A percentile compares a stretch with the other conserved stretches of the same genome.
phyloP scores from a whole-genome alignment of 306 rosid genomes.

The Fragaria vesca region DNA sequence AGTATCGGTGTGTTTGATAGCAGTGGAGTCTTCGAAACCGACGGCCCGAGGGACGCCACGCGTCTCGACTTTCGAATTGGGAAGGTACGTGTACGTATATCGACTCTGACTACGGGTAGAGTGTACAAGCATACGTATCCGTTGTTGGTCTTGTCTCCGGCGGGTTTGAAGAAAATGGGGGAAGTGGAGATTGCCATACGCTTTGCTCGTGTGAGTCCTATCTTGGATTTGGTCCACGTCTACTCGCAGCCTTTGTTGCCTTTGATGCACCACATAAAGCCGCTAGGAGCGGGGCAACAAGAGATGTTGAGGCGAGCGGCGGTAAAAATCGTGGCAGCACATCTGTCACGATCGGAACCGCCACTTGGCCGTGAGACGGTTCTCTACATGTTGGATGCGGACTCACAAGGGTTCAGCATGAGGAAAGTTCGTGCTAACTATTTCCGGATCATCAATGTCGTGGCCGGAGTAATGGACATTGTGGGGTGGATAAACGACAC shows the following conservation, averaged over 20 bases:
- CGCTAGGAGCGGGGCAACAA: conserved; percentile 68
- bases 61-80: conserved; percentile 63
- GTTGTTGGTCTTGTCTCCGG: conserved; percentile 40
- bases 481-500: conserved; percentile 68
- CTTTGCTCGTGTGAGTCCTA: conserved; percentile 46
- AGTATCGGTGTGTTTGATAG: conserved; percentile 74
- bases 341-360: conserved; percentile 73
- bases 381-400: conserved; percentile 69
- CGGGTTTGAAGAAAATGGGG: conserved; percentile 70
- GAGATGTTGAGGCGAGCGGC: conserved; percentile 60
- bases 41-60: conserved; percentile 21
- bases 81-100: conserved; percentile 63
- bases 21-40: conserved; percentile 28
- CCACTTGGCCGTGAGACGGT: conserved; percentile 64
- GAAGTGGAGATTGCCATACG: conserved; percentile 75
- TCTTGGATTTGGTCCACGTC: conserved; percentile 66
- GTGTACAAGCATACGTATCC: conserved; percentile 68
- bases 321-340: conserved; percentile 56
- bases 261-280: conserved; percentile 78
- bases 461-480: conserved; percentile 49
- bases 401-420: conserved; percentile 68
- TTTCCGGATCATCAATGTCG: conserved; percentile 58
- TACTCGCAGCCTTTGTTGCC: conserved; percentile 74
- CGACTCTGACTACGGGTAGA: conserved; percentile 59
- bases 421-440: conserved; percentile 77